Evolutionary conservation across 768 basidiomycete species (phyloP), one percentile per base, ranked within the genome.

Genomic region (Fomitopsis pulvina): DNA sequence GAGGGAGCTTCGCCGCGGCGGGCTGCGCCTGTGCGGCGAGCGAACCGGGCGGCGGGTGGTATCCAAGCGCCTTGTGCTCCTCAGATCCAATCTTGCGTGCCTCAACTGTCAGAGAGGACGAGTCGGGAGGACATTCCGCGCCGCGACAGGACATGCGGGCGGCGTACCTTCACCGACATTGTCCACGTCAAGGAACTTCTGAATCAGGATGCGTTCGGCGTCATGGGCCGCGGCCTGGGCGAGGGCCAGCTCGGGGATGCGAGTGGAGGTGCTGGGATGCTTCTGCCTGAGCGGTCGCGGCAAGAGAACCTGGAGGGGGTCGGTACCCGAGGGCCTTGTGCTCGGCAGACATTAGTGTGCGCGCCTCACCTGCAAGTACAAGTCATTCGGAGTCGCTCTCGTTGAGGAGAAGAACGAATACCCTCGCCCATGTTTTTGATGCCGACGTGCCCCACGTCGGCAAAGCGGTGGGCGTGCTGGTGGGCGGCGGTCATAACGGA

Each of bases 251-350:
- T 16, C 52, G 44, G 0, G 45, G 16, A 3, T 34, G 10, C 29
- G 27, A 29, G 32, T 41, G 28, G 26, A 48, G 48, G 47, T 58
- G 47, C 51, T 56, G 53, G 12, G 52, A 52, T 2, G 57, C 58
- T 12, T 52, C 58, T 14, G 57, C 20, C 48, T 63, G 60, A 1
- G 55, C 63, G 39, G 59, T 52, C 11, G 63, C 52, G 7, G 63
- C 60, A 20, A 65, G 57, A 5, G 60, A 62, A 10, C 53, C 56
- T 2, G 54, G 56, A 2, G 63, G 63, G 4, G 63, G 63, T 21
- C 62, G 58, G 43, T 62, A 57, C 2, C 62, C 62, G 2, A 65
- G 58, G 3, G 57, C 57, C 46, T 60, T 61, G 50, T 60, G 63
- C 48, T 63, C 63, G n/a, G n/a, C n/a, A n/a, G n/a, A n/a, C n/a